These are phyloP conservation scores for Candida anutae DNA, from an alignment of 1,139 yeast species.

Conservation along the genomic window DNA sequence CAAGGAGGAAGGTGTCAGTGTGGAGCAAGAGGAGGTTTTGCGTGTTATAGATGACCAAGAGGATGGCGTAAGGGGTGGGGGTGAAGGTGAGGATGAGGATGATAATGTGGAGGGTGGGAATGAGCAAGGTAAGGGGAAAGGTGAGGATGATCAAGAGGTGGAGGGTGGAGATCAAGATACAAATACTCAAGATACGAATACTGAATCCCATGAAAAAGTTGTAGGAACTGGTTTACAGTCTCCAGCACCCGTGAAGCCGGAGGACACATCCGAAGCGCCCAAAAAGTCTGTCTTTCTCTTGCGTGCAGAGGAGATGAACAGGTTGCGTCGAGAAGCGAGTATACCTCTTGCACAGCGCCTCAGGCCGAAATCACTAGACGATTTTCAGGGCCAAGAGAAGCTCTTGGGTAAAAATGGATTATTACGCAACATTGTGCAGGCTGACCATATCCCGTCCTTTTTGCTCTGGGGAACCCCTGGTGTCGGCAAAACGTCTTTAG, in stretches of 20 bases:
- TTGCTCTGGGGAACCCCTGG: conserved; percentile 97
- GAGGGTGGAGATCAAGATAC: too few species aligned
- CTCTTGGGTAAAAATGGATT: conserved; percentile 70
- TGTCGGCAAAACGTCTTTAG: conserved; percentile 83
- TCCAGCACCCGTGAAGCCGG: too few species aligned
- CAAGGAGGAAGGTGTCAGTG: neutral
- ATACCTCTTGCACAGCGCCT: conserved; percentile 84
- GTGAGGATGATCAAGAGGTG: too few species aligned
- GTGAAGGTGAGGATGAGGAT: too few species aligned
- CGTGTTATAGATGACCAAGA: too few species aligned
- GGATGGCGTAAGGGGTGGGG: too few species aligned
- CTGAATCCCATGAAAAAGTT: neutral
- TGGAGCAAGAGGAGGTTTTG: neutral
- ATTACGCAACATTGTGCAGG: conserved; percentile 56
- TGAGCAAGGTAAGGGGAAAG: too few species aligned
- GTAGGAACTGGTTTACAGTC: too few species aligned
- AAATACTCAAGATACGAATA: neutral
- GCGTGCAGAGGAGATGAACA: conserved; percentile 8
- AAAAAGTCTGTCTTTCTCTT: conserved; percentile 3
- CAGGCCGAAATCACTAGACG: conserved; percentile 66
- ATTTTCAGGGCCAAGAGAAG: conserved; percentile 82
- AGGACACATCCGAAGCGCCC: neutral
- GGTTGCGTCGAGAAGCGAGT: conserved; percentile 38
- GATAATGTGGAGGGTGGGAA: too few species aligned
- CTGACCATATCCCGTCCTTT: conserved; percentile 69